Percentiles rank a stretch among this genome's conserved stretches.
phyloP scores from a whole-genome alignment of 2,329 filamentous ascomycete genomes.

The Botryotinia narcissicola region DNA sequence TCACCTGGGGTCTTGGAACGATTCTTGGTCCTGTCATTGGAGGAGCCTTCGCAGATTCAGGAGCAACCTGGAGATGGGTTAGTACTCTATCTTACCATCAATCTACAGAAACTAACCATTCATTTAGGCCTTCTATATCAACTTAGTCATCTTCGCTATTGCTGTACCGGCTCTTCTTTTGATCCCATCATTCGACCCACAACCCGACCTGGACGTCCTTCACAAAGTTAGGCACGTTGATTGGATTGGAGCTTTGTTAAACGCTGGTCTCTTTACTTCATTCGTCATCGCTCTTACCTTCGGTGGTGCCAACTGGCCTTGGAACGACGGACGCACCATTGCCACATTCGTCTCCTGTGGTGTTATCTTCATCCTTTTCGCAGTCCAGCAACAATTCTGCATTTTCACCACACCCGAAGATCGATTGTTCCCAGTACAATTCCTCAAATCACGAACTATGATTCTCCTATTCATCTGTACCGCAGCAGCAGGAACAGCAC shows the following conservation, averaged over 20 bases:
- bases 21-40: conserved; percentile 33
- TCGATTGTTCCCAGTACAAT: conserved; percentile 29
- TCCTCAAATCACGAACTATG: conserved; percentile 38
- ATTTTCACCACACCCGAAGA: conserved; percentile 27
- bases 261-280: conserved; percentile 26
- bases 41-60: conserved; percentile 35
- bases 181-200: conserved; percentile 21
- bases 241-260: conserved; percentile 35
- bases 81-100: background rate
- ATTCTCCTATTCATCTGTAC: conserved; percentile 35
- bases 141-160: conserved; percentile 39
- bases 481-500: conserved; percentile 38
- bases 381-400: conserved; percentile 26
- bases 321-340: conserved; percentile 25
- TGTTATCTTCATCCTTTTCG: conserved; percentile 32
- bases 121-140: conserved; percentile 32
- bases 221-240: conserved; percentile 34
- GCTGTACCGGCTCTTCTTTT: conserved; percentile 25
- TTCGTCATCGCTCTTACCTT: conserved; percentile 19
- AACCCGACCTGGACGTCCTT: background rate
- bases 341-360: conserved; percentile 44
- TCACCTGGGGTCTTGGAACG: conserved; percentile 27
- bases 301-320: conserved; percentile 18
- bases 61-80: conserved; percentile 38
- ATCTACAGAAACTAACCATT: background rate